Base-by-base conservation (phyloP, 2,329 filamentous ascomycete genomes). In the Teratosphaeria gauchensis region DNA sequence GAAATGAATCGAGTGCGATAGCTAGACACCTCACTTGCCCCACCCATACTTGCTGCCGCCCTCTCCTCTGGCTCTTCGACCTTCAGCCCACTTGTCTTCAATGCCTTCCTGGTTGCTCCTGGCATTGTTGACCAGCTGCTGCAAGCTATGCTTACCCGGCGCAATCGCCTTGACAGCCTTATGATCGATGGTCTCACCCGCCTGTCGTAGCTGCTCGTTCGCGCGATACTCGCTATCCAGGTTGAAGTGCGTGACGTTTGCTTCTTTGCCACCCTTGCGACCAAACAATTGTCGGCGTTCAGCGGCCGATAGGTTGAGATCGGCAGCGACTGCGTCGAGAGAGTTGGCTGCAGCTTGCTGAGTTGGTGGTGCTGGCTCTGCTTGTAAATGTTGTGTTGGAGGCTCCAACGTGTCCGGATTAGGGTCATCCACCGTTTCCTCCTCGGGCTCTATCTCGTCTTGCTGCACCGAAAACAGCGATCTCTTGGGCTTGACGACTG, bases 21-120 rank as follows among this genome's bases (percentile, higher is more conserved):
- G n/a, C n/a, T n/a, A n/a, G n/a, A 14, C 11, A 16, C 19, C 42
- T 55, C 54, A 55, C 33, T 21, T 55, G 35, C 54, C 35, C 54
- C 54, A 96, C 4, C 92, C 92, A 76, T 96, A 96, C 67, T 84
- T 84, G 59, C 83, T 85, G 3, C 88, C 89, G 21, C 90, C 90
- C 33, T 96, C 91, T 66, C 84, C 86, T 73, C 89, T 86, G 69
- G 92, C 94, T 66, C 82, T 83, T 76, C 83, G 86, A 5, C 90
- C 89, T 65, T 86, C 79, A 21, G 90, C 90, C 77, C 96, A 96
- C 71, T 89, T 92, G 69, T 97, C 92, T 74, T 96, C 91, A 64
- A 96, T 76, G 2, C 90, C 91, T 11, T 95, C 90, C 70, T 86
- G 85, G 75, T 97, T 91, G 62, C 81, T 89, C 65, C 84, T 84